These are phyloP conservation scores for Acephala macrosclerotiorum DNA, from an alignment of 2,329 filamentous ascomycete species.

Conservation along the genomic window DNA sequence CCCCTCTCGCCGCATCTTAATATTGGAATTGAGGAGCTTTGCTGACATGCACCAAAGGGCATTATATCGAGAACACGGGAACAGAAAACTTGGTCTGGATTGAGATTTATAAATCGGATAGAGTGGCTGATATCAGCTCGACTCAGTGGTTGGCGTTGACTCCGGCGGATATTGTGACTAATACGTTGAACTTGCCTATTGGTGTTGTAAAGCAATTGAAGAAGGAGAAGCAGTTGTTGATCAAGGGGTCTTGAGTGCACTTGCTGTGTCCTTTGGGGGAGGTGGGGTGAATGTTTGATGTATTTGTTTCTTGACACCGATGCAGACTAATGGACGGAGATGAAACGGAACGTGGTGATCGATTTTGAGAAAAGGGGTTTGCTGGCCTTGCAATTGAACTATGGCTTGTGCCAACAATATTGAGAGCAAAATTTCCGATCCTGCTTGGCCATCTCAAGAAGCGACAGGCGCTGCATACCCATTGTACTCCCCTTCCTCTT, in stretches of 20 bases:
- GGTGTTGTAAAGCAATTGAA: conserved; percentile 64
- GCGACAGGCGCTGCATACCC: conserved; percentile 1
- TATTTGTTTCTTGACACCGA: too few relatives aligned
- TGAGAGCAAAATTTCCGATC: too few relatives aligned
- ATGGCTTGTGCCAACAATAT: too few relatives aligned
- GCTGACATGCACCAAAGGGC: conserved; percentile 47
- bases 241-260: conserved; percentile 42
- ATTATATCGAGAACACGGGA: conserved; percentile 74
- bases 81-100: conserved; percentile 71
- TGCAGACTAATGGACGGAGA: too few relatives aligned
- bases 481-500: not conserved
- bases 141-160: conserved; percentile 76
- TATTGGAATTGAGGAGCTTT: not conserved
- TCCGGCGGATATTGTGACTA: conserved; percentile 66
- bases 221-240: conserved; percentile 68
- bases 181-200: conserved; percentile 64
- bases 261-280: not conserved
- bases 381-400: too few relatives aligned
- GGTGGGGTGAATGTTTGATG: not conserved
- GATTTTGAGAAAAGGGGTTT: too few relatives aligned
- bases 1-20: too few relatives aligned
- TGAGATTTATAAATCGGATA: conserved; percentile 73
- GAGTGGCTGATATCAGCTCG: conserved; percentile 70
- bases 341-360: too few relatives aligned
- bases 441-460: not conserved